Conservation (phyloP, 2,329 filamentous ascomycete genomes). For the Botrytis deweyae region DNA sequence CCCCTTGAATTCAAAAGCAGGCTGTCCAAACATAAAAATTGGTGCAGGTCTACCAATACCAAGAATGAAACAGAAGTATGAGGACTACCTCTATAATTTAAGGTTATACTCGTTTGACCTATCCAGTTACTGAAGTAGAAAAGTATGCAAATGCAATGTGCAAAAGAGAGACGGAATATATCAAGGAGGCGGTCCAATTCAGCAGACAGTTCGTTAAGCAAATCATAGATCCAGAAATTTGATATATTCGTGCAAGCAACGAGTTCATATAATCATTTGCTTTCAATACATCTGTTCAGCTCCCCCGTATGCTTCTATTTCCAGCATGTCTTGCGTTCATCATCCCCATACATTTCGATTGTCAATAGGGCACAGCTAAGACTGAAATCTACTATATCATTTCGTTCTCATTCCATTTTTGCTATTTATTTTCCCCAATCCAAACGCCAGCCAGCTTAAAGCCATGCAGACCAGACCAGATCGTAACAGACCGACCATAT, state of each 20-base stretch:
- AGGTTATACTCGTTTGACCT: background rate
- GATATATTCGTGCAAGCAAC: background rate
- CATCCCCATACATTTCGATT: background rate
- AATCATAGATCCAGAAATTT: background rate
- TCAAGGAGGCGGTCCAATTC: background rate
- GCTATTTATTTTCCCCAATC: slow-evolving; percentile 18
- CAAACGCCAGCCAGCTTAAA: slow-evolving; percentile 20
- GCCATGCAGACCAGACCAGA: slow-evolving; percentile 21
- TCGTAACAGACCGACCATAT: slow-evolving; percentile 5
- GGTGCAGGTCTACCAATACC: background rate
- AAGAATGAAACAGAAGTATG: background rate
- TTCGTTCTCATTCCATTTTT: slow-evolving; percentile 20
- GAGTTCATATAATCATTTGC: background rate
- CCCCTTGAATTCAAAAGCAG: background rate
- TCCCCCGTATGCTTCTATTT: background rate
- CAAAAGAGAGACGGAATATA: background rate
- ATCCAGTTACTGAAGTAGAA: too few relatives aligned
- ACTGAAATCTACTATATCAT: slow-evolving; percentile 12
- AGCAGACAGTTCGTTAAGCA: background rate
- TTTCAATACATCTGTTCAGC: background rate
- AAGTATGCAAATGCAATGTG: background rate
- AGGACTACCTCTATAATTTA: background rate
- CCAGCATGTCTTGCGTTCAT: background rate
- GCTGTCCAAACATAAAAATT: background rate
- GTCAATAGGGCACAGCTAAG: background rate